Conservation (phyloP, 148 eudicot species). For the Vaccinium macrocarpon region DNA sequence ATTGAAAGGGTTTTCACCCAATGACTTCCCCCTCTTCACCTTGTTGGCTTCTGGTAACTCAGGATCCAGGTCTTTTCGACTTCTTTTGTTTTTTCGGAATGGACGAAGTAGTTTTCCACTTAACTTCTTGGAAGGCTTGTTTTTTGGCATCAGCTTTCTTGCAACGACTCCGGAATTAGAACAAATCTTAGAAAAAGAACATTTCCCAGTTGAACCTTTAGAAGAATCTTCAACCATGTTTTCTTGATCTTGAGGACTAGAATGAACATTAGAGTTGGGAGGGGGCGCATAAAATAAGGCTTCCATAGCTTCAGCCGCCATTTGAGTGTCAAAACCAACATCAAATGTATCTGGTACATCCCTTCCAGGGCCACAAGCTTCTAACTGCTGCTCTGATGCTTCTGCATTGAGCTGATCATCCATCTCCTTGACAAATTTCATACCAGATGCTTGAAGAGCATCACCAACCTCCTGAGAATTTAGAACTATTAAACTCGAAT, state of each 20-base stretch:
- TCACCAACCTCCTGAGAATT: conserved; percentile 14
- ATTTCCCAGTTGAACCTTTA: conserved; percentile 16
- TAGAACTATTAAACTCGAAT: conserved; percentile 18
- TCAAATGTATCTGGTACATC: conserved; percentile 32
- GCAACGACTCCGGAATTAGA: conserved; percentile 25
- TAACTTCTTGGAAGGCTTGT: conserved; percentile 15
- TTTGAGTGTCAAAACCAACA: conserved; percentile 62
- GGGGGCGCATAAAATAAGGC: conserved; percentile 42
- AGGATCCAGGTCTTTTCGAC: conserved; percentile 14
- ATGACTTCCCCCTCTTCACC: conserved; percentile 16
- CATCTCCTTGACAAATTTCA: conserved; percentile 22
- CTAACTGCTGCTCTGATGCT: conserved; percentile 22
- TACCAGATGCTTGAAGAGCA: conserved; percentile 19
- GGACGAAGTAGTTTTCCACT: conserved; percentile 8
- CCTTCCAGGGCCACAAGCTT: conserved; percentile 14
- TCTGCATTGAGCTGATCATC: conserved; percentile 28
- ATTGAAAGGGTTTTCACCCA: conserved; percentile 19
- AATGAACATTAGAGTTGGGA: conserved; percentile 15
- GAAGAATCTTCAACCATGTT: conserved; percentile 22
- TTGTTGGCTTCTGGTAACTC: conserved; percentile 19
- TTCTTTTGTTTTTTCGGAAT: conserved; percentile 5
- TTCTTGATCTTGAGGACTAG: conserved; percentile 26
- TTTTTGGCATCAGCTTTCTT: conserved; percentile 23
- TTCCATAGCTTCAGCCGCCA: conserved; percentile 83
- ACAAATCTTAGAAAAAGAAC: conserved; percentile 24